These are phyloP conservation scores for Kandelia obovata DNA, from an alignment of 345 rosid species.

Conservation along the genomic window DNA sequence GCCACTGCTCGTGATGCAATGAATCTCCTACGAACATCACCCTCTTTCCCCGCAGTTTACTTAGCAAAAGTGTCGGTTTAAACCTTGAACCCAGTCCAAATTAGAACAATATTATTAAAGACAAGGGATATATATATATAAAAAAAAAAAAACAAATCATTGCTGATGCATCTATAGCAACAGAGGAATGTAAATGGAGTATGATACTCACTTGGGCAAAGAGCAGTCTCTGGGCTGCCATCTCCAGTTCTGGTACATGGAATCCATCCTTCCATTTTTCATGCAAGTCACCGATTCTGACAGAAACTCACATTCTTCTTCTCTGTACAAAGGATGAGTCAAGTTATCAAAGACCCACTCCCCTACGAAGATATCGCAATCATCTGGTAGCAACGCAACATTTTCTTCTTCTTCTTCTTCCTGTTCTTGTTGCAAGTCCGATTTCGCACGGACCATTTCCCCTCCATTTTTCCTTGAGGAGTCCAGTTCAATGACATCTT, in stretches of 20 bases:
- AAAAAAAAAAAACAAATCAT: no score
- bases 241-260: conserved; percentile 19
- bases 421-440: background rate
- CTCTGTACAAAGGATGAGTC: conserved; percentile 26
- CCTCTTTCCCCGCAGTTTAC: conserved; percentile 22
- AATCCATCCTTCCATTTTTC: conserved; percentile 27
- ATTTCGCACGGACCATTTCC: background rate
- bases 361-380: conserved; percentile 26
- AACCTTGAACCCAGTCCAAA: background rate
- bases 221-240: conserved; percentile 18
- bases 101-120: no score
- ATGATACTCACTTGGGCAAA: conserved; percentile 3
- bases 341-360: conserved; percentile 24
- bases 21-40: conserved; percentile 32
- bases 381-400: background rate
- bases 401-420: background rate
- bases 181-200: background rate
- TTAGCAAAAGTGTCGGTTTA: background rate
- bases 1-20: conserved; percentile 21
- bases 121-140: no score
- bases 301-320: conserved; percentile 25
- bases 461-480: background rate
- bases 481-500: background rate
- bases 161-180: no score
- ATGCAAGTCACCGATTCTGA: conserved; percentile 16